Evolutionary conservation across 1,284 basidiomycete species (phyloP).

Genomic region (Ganoderma sp.): DNA sequence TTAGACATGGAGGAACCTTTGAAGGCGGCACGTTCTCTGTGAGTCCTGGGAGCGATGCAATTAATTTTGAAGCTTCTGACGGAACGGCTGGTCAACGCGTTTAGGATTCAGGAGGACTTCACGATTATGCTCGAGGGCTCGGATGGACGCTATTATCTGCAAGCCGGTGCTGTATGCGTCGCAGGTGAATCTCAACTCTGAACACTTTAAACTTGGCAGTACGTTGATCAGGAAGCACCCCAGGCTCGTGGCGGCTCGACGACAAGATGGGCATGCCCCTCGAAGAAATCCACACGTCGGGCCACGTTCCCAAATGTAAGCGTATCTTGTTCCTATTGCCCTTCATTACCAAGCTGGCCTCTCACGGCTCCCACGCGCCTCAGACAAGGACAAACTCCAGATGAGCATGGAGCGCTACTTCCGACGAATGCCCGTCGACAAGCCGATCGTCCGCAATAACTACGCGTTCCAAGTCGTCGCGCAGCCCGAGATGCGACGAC

Average conservation of each 20-base stretch:
- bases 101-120: constrained; percentile 72
- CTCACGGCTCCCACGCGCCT: constrained; percentile 4
- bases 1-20: constrained; percentile 64
- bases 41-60: constrained; percentile 36
- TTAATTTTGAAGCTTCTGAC: not conserved
- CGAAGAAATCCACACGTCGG: constrained; percentile 74
- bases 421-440: constrained; percentile 64
- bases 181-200: constrained; percentile 50
- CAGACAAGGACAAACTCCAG: constrained; percentile 71
- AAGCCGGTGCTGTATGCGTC: constrained; percentile 72
- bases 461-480: constrained; percentile 67
- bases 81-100: not conserved
- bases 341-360: not conserved
- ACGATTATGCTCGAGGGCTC: constrained; percentile 78
- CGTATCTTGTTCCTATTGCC: constrained; percentile 11
- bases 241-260: constrained; percentile 78
- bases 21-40: constrained; percentile 62
- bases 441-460: constrained; percentile 77
- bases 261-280: constrained; percentile 79
- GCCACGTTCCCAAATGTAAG: constrained; percentile 75
- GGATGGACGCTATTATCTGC: constrained; percentile 75
- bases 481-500: constrained; percentile 31
- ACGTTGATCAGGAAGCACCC: not conserved
- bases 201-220: not conserved
- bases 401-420: constrained; percentile 75